These are phyloP conservation scores for Scutellaria baicalensis DNA, from an alignment of 257 asterid genomes.

Conservation along the genomic window DNA sequence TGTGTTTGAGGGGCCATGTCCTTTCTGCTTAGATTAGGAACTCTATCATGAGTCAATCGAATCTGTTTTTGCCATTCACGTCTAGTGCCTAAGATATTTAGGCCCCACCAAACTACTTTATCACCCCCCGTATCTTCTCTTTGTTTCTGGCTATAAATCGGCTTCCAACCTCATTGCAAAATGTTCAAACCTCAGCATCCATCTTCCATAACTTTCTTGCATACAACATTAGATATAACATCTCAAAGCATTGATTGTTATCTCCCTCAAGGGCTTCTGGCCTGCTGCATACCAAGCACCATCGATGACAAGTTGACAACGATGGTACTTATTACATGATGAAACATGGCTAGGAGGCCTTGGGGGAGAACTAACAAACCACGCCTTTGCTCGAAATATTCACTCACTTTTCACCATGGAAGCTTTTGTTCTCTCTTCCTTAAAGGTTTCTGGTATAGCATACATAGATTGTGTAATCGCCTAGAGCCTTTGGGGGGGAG, in stretches of 20 bases:
- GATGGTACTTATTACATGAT: not conserved
- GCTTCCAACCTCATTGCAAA: not conserved
- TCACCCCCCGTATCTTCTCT: not conserved
- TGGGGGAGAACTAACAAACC: conserved; percentile 39
- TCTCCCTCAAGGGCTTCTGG: conserved; percentile 80
- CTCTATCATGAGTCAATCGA: conserved; percentile 31
- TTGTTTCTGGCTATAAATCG: conserved; percentile 34
- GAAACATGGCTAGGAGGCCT: conserved; percentile 31
- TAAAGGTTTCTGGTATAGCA: conserved; percentile 42
- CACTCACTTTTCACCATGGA: conserved; percentile 16
- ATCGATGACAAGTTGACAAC: not conserved
- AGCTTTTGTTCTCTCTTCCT: conserved; percentile 59
- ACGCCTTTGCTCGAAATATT: conserved; percentile 19
- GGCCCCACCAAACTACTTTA: conserved; percentile 27
- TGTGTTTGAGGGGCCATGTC: conserved; percentile 23
- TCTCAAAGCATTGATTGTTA: conserved; percentile 40
- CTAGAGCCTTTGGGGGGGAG: conserved; percentile 26
- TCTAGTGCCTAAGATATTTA: conserved; percentile 24
- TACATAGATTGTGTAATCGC: conserved; percentile 9
- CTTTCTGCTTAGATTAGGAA: conserved; percentile 10
- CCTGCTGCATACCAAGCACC: not conserved
- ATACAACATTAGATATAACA: not conserved
- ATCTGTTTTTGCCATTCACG: conserved; percentile 31
- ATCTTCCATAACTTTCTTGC: conserved; percentile 3
- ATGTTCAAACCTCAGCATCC: not conserved